Conservation (phyloP, 495 filamentous ascomycete genomes). For the Daldinia concentrica region DNA sequence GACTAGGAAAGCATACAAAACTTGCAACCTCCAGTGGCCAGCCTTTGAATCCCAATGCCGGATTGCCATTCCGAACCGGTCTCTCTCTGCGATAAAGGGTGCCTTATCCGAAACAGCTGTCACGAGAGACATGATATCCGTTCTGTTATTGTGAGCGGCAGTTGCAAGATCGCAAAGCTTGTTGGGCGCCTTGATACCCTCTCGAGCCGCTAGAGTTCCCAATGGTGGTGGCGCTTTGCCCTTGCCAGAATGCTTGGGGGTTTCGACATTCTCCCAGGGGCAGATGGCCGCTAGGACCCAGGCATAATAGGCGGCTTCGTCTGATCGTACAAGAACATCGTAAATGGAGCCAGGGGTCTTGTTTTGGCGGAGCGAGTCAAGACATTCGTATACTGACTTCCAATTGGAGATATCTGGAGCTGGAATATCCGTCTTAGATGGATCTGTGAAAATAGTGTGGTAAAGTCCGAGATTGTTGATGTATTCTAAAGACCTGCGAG, state of each 20-base stretch:
- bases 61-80: slow-evolving; percentile 76
- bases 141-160: slow-evolving; percentile 66
- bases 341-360: slow-evolving; percentile 61
- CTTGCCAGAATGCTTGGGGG: slow-evolving; percentile 52
- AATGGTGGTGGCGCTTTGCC: slow-evolving; percentile 55
- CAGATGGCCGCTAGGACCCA: slow-evolving; percentile 80
- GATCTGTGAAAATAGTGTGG: slow-evolving; percentile 80
- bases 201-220: slow-evolving; percentile 67
- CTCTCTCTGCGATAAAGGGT: slow-evolving; percentile 48
- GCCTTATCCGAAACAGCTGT: slow-evolving; percentile 54
- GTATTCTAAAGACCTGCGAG: slow-evolving; percentile 71
- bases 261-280: slow-evolving; percentile 74
- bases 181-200: slow-evolving; percentile 82
- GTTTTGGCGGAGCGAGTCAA: slow-evolving; percentile 56
- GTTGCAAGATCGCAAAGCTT: slow-evolving; percentile 73
- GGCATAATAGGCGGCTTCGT: slow-evolving; percentile 70
- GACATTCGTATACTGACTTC: slow-evolving; percentile 60
- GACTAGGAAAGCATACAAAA: slow-evolving; percentile 73
- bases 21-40: slow-evolving; percentile 77
- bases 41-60: slow-evolving; percentile 72
- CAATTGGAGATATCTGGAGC: slow-evolving; percentile 55
- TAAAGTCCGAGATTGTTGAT: slow-evolving; percentile 81
- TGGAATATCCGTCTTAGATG: slow-evolving; percentile 52
- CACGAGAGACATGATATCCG: slow-evolving; percentile 69
- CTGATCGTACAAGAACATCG: slow-evolving; percentile 63